Percentiles rank a stretch among this genome's conserved stretches.
Evolutionary conservation across 1,284 basidiomycete genomes (phyloP).

Genomic region (Trametes polyzona): DNA sequence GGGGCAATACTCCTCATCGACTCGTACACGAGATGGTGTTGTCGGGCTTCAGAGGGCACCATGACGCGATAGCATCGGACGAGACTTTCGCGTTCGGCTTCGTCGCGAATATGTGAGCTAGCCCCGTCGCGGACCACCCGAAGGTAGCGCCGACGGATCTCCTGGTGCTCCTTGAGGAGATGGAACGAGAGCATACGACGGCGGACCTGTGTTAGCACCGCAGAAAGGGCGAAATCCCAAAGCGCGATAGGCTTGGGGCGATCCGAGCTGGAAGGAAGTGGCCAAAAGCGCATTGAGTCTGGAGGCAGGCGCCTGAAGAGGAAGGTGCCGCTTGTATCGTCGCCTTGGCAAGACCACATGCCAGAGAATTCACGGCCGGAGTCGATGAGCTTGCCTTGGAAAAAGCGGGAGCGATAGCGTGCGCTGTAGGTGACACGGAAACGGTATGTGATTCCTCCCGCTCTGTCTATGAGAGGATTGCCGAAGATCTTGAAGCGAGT

Average conservation of each 20-base stretch:
- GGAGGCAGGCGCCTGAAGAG: constrained; percentile 4
- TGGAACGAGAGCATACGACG: neutral
- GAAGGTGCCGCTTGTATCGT: constrained; percentile 19
- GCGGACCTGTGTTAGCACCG: constrained; percentile 16
- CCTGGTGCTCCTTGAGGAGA: constrained; percentile 8
- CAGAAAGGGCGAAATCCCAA: constrained; percentile 1
- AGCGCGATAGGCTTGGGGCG: neutral
- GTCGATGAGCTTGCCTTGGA: constrained; percentile 2
- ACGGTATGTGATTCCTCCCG: neutral
- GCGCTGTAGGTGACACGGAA: constrained; percentile 2
- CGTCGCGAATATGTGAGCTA: neutral
- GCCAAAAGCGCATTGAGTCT: constrained; percentile 11
- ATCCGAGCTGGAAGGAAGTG: neutral
- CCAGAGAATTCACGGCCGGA: constrained; percentile 8
- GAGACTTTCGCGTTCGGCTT: constrained; percentile 1
- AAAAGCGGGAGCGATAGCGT: neutral
- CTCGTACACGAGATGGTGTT: constrained; percentile 20
- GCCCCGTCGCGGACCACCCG: constrained; percentile 10
- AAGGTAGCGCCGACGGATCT: constrained; percentile 11
- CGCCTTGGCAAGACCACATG: constrained; percentile 9
- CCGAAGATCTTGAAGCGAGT: constrained; percentile 7
- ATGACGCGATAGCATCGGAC: constrained; percentile 15
- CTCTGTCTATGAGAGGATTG: neutral
- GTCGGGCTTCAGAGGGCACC: constrained; percentile 16
- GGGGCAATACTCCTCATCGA: constrained; percentile 23